Conservation (phyloP, 2,329 filamentous ascomycete genomes). For the Fusarium liriodendri region DNA sequence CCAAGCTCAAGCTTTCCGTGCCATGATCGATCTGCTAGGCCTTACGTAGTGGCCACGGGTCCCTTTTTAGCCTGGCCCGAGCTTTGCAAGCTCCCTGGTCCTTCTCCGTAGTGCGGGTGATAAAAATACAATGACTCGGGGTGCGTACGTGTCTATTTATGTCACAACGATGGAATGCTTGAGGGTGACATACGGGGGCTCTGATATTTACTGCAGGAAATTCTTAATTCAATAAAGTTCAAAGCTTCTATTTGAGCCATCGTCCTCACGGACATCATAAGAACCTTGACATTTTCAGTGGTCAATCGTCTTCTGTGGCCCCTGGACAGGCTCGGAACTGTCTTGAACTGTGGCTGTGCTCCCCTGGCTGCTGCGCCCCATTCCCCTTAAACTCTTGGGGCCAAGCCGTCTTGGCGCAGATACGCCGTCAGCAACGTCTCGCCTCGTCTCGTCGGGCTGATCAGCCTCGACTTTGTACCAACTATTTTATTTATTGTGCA, state of each 20-base stretch:
- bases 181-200: not conserved
- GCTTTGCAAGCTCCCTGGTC: constrained; percentile 14
- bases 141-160: not conserved
- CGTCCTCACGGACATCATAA: not conserved
- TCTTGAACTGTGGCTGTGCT: constrained; percentile 40
- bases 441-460: constrained; percentile 26
- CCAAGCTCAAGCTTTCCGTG: constrained; percentile 18
- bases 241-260: not conserved
- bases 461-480: constrained; percentile 17
- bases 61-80: constrained; percentile 35
- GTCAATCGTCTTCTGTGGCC: not conserved
- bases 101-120: not conserved
- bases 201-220: not conserved
- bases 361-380: constrained; percentile 37
- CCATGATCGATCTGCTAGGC: constrained; percentile 6
- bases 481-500: constrained; percentile 11
- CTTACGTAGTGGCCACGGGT: constrained; percentile 29
- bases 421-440: constrained; percentile 25
- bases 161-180: not conserved
- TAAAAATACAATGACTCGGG: constrained; percentile 8
- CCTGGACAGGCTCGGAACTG: not conserved
- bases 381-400: constrained; percentile 24
- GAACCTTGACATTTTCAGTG: not conserved
- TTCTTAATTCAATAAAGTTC: too few relatives aligned
- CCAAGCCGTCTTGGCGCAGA: constrained; percentile 23